Evolutionary conservation across 352 stramenopile species (phyloP), one percentile per base, ranked within the genome.

Genomic region (Phytophthora europaea): DNA sequence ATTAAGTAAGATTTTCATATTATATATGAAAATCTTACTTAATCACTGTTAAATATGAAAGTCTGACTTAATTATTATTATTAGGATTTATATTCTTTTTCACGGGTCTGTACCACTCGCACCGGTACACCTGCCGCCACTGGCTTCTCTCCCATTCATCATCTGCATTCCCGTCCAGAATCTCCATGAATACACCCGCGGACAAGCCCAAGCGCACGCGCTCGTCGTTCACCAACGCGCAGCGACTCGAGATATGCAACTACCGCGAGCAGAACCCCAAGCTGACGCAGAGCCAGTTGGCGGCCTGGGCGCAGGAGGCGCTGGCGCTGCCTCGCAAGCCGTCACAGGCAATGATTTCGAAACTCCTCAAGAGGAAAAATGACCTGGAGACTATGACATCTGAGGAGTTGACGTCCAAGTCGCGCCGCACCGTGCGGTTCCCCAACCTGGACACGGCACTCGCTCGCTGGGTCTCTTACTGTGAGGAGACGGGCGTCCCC

Each of bases 321-420:
- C 55, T 80, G 18, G 13, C 60, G 0, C 22, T 80, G 53, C 73
- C 68, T 6, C 73, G 73, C 20, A 67, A 73, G 65, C 73, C 73
- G 4, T 80, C 73, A 7, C 73, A 80, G 53, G 68, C 68, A 40
- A 80, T 80, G 73, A 80, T 80, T 28, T 77, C 68, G 5, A 80
- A 80, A 68, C 54, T 80, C 28, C 68, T 80, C 22, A 80, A 80
- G 59, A 61, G 73, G 28, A 77, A 80, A 70, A 20, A 13, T 4
- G 68, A 68, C 50, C 40, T 80, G 6, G 73, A 80, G 36, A 60
- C 12, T 26, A 76, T 76, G 63, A 71, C 73, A 31, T 57, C 16
- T 23, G 68, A 76, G 38, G 58, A 73, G 60, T 73, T 80, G 55
- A 56, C 23, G 7, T 77, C 47, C 58, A 80, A 80, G 52, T 73